Percentiles rank a stretch among this genome's conserved stretches.
phyloP scores from a whole-genome alignment of 2,329 filamentous ascomycete species.

The Arthrobotrys sinensis region DNA sequence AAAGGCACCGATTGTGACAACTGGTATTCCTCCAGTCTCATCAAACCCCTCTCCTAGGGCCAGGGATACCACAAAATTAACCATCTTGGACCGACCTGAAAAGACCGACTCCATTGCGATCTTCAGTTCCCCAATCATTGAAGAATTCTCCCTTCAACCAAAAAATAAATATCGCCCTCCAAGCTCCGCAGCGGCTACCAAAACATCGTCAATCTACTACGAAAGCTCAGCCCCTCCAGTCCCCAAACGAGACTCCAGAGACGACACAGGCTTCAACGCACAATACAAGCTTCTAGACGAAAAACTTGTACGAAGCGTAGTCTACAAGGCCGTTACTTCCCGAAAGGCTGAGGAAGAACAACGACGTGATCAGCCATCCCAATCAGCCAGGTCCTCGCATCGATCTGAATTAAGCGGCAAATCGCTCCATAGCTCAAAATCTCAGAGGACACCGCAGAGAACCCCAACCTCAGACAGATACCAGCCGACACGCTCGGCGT shows the following conservation, averaged over 20 bases:
- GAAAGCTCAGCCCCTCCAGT: conserved; percentile 49
- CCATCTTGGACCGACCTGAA: conserved; percentile 23
- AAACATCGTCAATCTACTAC: conserved; percentile 53
- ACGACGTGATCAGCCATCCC: conserved; percentile 18
- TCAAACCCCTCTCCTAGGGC: conserved; percentile 24
- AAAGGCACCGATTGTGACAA: conserved; percentile 10
- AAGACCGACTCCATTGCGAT: conserved; percentile 46
- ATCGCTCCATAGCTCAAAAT: conserved; percentile 43
- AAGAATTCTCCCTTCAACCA: conserved; percentile 56
- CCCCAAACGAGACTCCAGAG: conserved; percentile 33
- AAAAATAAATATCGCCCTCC: conserved; percentile 51
- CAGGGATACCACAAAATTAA: conserved; percentile 5
- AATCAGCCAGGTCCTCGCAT: conserved; percentile 34
- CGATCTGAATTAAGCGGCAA: conserved; percentile 36
- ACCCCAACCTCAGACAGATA: conserved; percentile 45
- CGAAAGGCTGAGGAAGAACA: conserved; percentile 50
- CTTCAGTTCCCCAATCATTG: conserved; percentile 54
- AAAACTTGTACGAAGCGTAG: conserved; percentile 50
- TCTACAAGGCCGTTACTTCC: conserved; percentile 48
- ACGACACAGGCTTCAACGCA: conserved; percentile 53
- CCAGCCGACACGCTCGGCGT: conserved; percentile 7
- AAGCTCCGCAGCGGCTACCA: conserved; percentile 55
- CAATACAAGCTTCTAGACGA: conserved; percentile 59
- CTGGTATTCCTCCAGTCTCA: conserved; percentile 11
- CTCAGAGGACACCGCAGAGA: conserved; percentile 45